Base-by-base conservation (phyloP, 2,329 filamentous ascomycete species). In the Microcyclosporella mali region DNA sequence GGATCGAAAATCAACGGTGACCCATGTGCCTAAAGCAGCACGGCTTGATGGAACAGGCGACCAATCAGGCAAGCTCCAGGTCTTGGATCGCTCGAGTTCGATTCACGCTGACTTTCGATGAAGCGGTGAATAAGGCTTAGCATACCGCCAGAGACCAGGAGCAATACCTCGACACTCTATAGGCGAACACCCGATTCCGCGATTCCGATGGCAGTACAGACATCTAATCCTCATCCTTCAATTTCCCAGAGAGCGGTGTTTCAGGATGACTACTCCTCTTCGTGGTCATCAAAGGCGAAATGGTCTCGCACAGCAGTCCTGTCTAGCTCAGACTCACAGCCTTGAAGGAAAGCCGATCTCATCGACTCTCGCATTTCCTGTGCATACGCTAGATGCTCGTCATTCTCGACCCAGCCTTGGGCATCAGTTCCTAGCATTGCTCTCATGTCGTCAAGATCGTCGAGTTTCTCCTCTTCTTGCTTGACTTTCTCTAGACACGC, bases 381-480 rank as follows among this genome's bases (percentile, higher is more conserved):
- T 8, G 27, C n/a, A 29, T 29, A n/a, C 27, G 27, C 27, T 8
- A 29, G 27, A 29, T 29, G 27, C 27, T 29, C 27, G 27, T 29
- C 27, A 29, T n/a, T 29, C 27, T 8, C 27, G n/a, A n/a, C 27
- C n/a, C 41, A 40, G 6, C 41, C 41, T 14, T 12, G 15, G 25
- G 32, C 33, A 25, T 44, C 41, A 33, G 27, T 44, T 7, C 36
- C 36, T 3, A 44, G 19, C 32, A 44, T 30, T 15, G 12, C 41
- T 33, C 41, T 19, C 35, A 44, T 44, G 7, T 40, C 41, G 7
- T 44, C 35, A 4, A 44, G 41, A n/a, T 40, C 41, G 4, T 40
- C 32, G 11, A 37, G 12, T 29, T 34, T 44, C 29, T 44, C 41
- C n/a, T 40, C 35, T 29, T 40, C 12, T 8, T 37, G 14, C 29